Evolutionary conservation across 2,329 filamentous ascomycete genomes (phyloP).

Genomic region (Calycina marina): DNA sequence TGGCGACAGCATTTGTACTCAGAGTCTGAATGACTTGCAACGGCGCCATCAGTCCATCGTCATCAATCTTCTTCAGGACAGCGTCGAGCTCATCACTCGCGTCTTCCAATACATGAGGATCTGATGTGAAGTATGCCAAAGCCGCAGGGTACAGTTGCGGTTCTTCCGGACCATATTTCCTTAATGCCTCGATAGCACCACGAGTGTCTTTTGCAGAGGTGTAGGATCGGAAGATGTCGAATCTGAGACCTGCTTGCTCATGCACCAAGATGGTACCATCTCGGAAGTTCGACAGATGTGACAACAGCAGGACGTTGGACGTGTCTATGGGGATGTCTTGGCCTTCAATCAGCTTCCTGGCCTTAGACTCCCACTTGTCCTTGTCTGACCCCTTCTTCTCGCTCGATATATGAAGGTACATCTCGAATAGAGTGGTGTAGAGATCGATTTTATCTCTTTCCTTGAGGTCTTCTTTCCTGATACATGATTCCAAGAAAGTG

Average conservation of each 20-base stretch:
- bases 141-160: constrained; percentile 87
- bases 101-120: constrained; percentile 65
- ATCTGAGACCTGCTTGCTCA: constrained; percentile 80
- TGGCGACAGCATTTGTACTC: constrained; percentile 65
- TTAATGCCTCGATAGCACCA: constrained; percentile 77
- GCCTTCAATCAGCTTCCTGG: constrained; percentile 74
- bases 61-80: constrained; percentile 75
- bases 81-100: constrained; percentile 72
- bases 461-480: constrained; percentile 55
- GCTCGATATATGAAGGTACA: constrained; percentile 85
- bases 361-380: constrained; percentile 77
- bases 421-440: constrained; percentile 92
- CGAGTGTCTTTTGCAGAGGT: constrained; percentile 82
- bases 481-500: constrained; percentile 76
- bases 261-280: constrained; percentile 86
- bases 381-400: constrained; percentile 56
- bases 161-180: constrained; percentile 83
- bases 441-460: constrained; percentile 69
- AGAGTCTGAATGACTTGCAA: constrained; percentile 93
- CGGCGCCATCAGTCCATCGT: constrained; percentile 85
- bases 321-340: constrained; percentile 78
- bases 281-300: constrained; percentile 77
- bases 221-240: constrained; percentile 94
- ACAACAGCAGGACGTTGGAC: constrained; percentile 84
- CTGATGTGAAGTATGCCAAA: constrained; percentile 84